phyloP scores from a whole-genome alignment of 495 filamentous ascomycete genomes.

The Trichocladium antarcticum region DNA sequence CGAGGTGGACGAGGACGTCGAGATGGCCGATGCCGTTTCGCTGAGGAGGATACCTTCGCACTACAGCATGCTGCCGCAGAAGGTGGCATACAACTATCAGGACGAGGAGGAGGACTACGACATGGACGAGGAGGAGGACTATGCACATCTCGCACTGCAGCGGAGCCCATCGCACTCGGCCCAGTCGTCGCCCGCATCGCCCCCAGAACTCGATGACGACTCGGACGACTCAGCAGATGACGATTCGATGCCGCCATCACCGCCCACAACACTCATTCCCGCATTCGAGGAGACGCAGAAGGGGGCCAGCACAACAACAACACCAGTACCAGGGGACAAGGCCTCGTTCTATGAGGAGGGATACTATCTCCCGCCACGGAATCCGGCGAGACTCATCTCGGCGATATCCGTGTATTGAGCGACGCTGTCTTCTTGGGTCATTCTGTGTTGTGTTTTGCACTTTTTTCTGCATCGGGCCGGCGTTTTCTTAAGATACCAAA shows the following conservation, averaged over 20 bases:
- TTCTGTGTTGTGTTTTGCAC: constrained; percentile 26
- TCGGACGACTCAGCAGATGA: constrained; percentile 58
- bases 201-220: constrained; percentile 63
- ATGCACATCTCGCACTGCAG: constrained; percentile 57
- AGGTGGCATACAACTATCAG: constrained; percentile 1
- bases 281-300: constrained; percentile 48
- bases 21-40: constrained; percentile 42
- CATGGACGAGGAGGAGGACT: constrained; percentile 61
- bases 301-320: constrained; percentile 11
- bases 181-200: constrained; percentile 42
- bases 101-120: constrained; percentile 21
- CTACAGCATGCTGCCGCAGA: constrained; percentile 14
- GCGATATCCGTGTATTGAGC: constrained; percentile 40
- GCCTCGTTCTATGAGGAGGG: constrained; percentile 47
- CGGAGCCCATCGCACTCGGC: constrained; percentile 63
- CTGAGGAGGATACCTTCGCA: constrained; percentile 37
- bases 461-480: constrained; percentile 30
- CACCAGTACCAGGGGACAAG: constrained; percentile 31
- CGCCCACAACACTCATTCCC: constrained; percentile 53
- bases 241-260: constrained; percentile 74
- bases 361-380: constrained; percentile 48
- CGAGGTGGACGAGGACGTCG: constrained; percentile 39
- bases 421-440: neutral
- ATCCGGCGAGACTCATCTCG: constrained; percentile 34
- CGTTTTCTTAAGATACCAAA: constrained; percentile 25